These are phyloP conservation scores for Rhodosporidiobolus odoratus DNA, from an alignment of 768 basidiomycete genomes.

Conservation along the genomic window DNA sequence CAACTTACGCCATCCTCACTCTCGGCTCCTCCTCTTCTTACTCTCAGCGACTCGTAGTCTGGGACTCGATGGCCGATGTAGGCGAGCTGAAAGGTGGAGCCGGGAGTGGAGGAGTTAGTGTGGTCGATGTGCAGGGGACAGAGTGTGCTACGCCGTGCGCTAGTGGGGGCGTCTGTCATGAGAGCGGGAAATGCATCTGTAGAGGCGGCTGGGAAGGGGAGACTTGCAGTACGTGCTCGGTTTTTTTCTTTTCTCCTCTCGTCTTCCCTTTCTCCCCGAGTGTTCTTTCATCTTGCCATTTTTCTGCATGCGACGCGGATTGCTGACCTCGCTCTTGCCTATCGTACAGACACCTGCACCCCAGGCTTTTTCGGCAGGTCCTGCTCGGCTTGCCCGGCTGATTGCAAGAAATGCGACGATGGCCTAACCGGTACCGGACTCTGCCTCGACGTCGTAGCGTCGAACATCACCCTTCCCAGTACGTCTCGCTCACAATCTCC, in stretches of 20 bases:
- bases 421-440: slow-evolving; percentile 71
- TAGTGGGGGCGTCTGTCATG: slow-evolving; percentile 64
- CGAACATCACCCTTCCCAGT: slow-evolving; percentile 48
- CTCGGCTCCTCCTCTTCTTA: slow-evolving; percentile 30
- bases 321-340: too few species aligned
- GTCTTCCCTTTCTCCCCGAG: not conserved
- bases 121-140: slow-evolving; percentile 67
- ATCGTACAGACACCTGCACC: slow-evolving; percentile 59
- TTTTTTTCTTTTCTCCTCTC: not conserved
- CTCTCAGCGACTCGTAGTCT: slow-evolving; percentile 65
- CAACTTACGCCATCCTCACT: slow-evolving; percentile 22
- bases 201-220: slow-evolving; percentile 67
- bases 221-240: slow-evolving; percentile 58
- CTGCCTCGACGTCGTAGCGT: slow-evolving; percentile 55
- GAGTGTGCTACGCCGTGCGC: slow-evolving; percentile 72
- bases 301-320: too few species aligned
- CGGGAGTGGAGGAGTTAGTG: slow-evolving; percentile 51
- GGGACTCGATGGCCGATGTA: slow-evolving; percentile 72
- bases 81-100: slow-evolving; percentile 59
- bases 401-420: slow-evolving; percentile 68
- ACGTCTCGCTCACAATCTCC: not conserved
- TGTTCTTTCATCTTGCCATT: not conserved
- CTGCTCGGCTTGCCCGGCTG: slow-evolving; percentile 64
- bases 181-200: slow-evolving; percentile 67
- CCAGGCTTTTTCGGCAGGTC: slow-evolving; percentile 67